Conservation (phyloP, 305 asterid species). For the Fraxinus paxiana region DNA sequence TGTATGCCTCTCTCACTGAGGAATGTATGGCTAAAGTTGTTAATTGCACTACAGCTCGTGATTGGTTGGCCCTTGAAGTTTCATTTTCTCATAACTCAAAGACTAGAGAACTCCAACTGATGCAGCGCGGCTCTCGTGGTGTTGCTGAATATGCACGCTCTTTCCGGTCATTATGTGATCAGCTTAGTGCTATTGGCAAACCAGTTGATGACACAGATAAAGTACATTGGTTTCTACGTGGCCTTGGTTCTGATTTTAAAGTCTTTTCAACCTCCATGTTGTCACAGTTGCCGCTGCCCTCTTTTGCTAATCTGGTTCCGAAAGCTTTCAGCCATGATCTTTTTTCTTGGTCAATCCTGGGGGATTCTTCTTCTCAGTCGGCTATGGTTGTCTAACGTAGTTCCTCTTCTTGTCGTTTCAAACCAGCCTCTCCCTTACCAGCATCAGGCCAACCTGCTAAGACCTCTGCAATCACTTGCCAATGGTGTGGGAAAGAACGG, state of each 20-base stretch:
- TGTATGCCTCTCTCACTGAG: not conserved
- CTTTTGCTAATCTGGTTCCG: not conserved
- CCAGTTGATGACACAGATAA: slow-evolving; percentile 3
- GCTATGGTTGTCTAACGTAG: not conserved
- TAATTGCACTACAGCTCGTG: not conserved
- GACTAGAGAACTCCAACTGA: not conserved
- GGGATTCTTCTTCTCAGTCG: not conserved
- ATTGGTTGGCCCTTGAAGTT: not conserved
- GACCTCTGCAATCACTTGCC: not conserved
- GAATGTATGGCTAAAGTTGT: not conserved
- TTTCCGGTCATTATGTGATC: not conserved
- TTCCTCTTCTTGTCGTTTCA: not conserved
- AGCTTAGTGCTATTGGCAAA: not conserved
- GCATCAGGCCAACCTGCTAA: not conserved
- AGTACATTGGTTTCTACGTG: not conserved
- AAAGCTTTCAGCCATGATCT: not conserved
- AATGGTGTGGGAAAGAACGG: not conserved
- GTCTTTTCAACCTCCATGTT: not conserved
- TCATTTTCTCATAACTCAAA: not conserved
- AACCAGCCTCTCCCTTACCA: not conserved
- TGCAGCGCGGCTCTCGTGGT: not conserved
- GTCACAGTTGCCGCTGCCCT: not conserved
- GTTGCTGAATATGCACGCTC: not conserved
- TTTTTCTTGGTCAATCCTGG: not conserved
- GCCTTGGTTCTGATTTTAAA: not conserved